Percentiles rank a stretch among this genome's conserved stretches.
These are phyloP conservation scores for Parasitella parasitica DNA, from an alignment of 371 early-diverging fungal genomes.

Conservation along the genomic window DNA sequence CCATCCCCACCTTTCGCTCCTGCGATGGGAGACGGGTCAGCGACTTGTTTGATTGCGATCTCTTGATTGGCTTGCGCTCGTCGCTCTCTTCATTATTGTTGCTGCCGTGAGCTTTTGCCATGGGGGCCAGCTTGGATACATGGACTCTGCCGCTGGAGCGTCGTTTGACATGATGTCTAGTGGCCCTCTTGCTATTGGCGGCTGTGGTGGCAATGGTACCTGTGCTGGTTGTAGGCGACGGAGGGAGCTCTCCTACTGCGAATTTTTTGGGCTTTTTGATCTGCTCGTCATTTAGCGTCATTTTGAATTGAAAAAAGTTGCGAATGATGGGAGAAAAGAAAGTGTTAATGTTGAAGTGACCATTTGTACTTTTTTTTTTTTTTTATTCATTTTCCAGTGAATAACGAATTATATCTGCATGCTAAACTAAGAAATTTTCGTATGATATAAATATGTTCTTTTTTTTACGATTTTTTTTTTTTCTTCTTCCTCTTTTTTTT, in stretches of 20 bases:
- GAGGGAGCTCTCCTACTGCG: slow-evolving; percentile 31
- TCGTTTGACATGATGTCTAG: slow-evolving; percentile 37
- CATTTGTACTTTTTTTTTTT: background rate
- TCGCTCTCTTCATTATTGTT: slow-evolving; percentile 11
- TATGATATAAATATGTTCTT: no score
- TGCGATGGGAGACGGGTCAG: slow-evolving; percentile 17
- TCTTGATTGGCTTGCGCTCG: slow-evolving; percentile 25
- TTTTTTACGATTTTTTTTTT: no score
- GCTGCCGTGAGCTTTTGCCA: slow-evolving; percentile 20
- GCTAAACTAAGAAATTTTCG: no score
- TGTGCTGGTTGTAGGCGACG: slow-evolving; percentile 24
- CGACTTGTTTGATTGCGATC: slow-evolving; percentile 30
- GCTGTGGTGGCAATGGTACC: slow-evolving; percentile 2
- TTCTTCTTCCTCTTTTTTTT: no score
- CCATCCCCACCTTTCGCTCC: slow-evolving; percentile 8
- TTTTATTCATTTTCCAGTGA: background rate
- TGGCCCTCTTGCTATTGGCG: slow-evolving; percentile 10
- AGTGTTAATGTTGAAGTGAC: background rate
- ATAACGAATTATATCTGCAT: no score
- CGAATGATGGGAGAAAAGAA: background rate
- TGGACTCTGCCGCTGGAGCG: slow-evolving; percentile 32
- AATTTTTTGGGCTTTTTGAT: slow-evolving; percentile 24
- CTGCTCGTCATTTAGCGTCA: slow-evolving; percentile 18
- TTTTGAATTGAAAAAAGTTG: background rate
- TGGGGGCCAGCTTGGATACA: slow-evolving; percentile 30